phyloP scores from a whole-genome alignment of 495 filamentous ascomycete species.

The Trichodelitschia bisporula region DNA sequence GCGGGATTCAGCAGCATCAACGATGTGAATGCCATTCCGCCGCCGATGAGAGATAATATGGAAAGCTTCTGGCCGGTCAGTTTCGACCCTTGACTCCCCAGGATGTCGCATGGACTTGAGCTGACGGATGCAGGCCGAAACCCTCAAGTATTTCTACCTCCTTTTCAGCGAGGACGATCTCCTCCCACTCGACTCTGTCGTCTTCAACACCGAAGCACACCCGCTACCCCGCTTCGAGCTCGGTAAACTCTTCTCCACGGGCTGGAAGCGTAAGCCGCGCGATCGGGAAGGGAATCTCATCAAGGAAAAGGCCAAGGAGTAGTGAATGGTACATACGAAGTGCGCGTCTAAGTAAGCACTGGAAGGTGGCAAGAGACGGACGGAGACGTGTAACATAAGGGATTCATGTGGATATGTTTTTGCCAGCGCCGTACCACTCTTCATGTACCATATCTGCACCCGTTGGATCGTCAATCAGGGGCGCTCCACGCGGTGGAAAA shows the following conservation, averaged over 20 bases:
- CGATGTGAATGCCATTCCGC: slow-evolving; percentile 29
- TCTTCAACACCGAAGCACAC: slow-evolving; percentile 94
- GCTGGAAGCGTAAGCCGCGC: slow-evolving; percentile 56
- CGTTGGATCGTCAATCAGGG: too few species aligned
- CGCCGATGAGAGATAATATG: slow-evolving; percentile 17
- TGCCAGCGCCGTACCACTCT: too few species aligned
- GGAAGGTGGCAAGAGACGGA: too few species aligned
- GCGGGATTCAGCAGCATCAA: slow-evolving; percentile 56
- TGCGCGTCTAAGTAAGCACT: too few species aligned
- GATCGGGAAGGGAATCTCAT: slow-evolving; percentile 12
- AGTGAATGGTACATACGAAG: too few species aligned
- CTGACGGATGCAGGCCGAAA: slow-evolving; percentile 69
- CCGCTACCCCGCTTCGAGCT: slow-evolving; percentile 69
- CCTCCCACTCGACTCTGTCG: slow-evolving; percentile 58
- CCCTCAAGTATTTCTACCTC: slow-evolving; percentile 91
- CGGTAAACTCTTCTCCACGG: slow-evolving; percentile 53
- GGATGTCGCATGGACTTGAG: slow-evolving; percentile 1
- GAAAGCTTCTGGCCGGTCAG: slow-evolving; percentile 40
- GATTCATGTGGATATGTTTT: too few species aligned
- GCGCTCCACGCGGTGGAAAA: too few species aligned
- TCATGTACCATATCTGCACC: too few species aligned
- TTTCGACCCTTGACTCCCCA: slow-evolving; percentile 1
- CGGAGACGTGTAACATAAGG: too few species aligned
- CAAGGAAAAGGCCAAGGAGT: slow-evolving; percentile 1
- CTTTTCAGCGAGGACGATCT: slow-evolving; percentile 72